Base-by-base conservation (phyloP, 495 filamentous ascomycete species). In the Aspergillus saccharolyticus region DNA sequence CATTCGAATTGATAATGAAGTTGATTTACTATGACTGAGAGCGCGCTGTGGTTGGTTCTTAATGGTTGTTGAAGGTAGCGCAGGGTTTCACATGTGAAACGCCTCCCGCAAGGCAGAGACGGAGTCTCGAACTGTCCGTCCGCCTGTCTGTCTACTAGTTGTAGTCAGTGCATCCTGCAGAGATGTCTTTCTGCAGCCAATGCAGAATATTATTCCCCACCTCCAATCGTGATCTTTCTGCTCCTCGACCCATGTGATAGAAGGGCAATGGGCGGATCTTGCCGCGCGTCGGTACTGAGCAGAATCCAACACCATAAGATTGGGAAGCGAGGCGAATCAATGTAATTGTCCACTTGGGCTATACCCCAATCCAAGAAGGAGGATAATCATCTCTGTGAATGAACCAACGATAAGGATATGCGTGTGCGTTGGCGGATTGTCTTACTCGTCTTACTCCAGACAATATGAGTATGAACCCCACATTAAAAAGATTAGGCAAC, bases 401-500 rank as follows among this genome's bases (percentile, higher is more conserved):
- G 33, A 39, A 39, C 7, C 33, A 4, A 15, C 5, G 33, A 39
- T 39, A 39, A 39, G 33, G 14, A 12, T 12, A 15, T 39, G 33
- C 33, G 10, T 39, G 33, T 39, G 22, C 19, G 44, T 50, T 25
- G 47, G 47, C 47, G 5, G 24, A 22, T 49, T 22, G 46, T 49
- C 46, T 47, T n/a, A 28, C 3, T 28, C 9, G 25, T 28, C 25
- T 28, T 44, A 48, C 54, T 42, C 53, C 39, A 52, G 19, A 24
- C 20, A 24, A 17, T 44, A 25, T 24, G 17, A 43, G 16, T 6
- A 24, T 44, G 30, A 44, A 60, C 53, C 53, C 58, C 58, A 60
- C 53, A 55, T 42, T 21, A 43, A 45, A 42, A 45, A 20, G 44
- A 60, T 55, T 46, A 60, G 58, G 53, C 52, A 55, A 52, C 42